A percentile compares a stretch with the other conserved stretches of the same genome.
Evolutionary conservation across 2,329 filamentous ascomycete species (phyloP).

Genomic region (Nemania abortiva): DNA sequence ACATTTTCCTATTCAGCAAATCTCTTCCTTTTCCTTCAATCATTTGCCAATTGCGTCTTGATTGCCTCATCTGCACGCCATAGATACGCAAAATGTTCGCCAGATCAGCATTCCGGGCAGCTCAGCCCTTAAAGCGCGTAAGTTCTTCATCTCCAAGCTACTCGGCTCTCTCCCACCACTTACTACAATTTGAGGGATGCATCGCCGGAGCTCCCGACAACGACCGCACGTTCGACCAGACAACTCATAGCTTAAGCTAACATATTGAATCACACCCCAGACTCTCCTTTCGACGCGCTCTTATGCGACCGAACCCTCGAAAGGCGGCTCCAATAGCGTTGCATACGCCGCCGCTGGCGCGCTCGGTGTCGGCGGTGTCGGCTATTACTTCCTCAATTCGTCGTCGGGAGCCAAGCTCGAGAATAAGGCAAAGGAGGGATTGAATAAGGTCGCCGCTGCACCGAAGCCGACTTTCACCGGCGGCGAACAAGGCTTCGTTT

Average conservation of each 20-base stretch:
- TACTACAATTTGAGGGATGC: not conserved
- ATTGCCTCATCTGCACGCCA: slow-evolving; percentile 2
- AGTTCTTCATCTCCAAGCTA: slow-evolving; percentile 43
- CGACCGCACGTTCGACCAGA: slow-evolving; percentile 1
- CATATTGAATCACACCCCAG: slow-evolving; percentile 33
- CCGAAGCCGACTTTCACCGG: slow-evolving; percentile 74
- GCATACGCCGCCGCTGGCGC: slow-evolving; percentile 72
- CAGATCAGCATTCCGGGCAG: slow-evolving; percentile 65
- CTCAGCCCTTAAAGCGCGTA: slow-evolving; percentile 69
- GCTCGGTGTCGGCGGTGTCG: slow-evolving; percentile 68
- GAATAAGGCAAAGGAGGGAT: slow-evolving; percentile 62
- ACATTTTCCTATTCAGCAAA: not conserved
- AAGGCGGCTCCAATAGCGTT: slow-evolving; percentile 69
- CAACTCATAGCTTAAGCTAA: slow-evolving; percentile 32
- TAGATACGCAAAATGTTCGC: slow-evolving; percentile 65
- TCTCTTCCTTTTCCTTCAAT: not conserved
- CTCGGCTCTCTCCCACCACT: slow-evolving; percentile 10
- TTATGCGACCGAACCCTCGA: slow-evolving; percentile 76
- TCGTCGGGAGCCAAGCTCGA: slow-evolving; percentile 68
- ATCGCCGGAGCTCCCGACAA: slow-evolving; percentile 22
- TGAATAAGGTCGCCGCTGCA: slow-evolving; percentile 50
- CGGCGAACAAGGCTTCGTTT: slow-evolving; percentile 89
- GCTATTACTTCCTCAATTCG: slow-evolving; percentile 67
- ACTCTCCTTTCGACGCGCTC: slow-evolving; percentile 46
- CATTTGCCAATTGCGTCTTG: not conserved